phyloP scores from a whole-genome alignment of 2,329 filamentous ascomycete species.

The Diaporthe sp. region DNA sequence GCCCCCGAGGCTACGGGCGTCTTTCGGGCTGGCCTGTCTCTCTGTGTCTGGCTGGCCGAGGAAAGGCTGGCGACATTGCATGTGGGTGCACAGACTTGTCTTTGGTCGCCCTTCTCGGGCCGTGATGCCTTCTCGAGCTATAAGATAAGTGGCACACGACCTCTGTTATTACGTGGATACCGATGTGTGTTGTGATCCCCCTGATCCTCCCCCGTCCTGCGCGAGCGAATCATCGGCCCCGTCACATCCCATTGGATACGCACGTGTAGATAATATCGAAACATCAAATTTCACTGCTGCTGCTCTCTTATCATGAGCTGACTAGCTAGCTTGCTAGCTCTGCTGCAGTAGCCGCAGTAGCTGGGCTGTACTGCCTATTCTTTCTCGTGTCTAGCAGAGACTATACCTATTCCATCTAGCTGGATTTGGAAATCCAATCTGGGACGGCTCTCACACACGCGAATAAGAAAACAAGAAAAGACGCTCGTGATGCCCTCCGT shows the following conservation, averaged over 20 bases:
- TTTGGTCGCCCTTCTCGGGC: conserved; percentile 13
- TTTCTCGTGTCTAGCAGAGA: conserved; percentile 7
- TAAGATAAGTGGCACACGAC: not conserved
- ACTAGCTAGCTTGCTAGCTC: not conserved
- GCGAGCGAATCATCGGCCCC: not conserved
- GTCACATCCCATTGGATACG: conserved; percentile 21
- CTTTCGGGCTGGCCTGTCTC: not conserved
- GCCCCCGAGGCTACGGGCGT: conserved; percentile 8
- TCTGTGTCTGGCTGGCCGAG: not conserved
- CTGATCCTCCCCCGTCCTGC: not conserved
- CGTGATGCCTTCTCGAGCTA: conserved; percentile 7
- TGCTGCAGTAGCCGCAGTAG: conserved; percentile 2
- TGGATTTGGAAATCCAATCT: not conserved
- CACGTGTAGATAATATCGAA: conserved; percentile 15
- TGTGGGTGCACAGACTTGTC: conserved; percentile 24
- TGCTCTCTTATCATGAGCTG: conserved; percentile 23
- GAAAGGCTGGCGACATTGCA: conserved; percentile 8
- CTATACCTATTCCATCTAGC: conserved; percentile 7
- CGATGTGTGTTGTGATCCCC: conserved; percentile 1
- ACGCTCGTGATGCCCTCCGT: conserved; percentile 22
- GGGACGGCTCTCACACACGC: not conserved
- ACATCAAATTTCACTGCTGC: conserved; percentile 24
- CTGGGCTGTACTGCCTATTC: not conserved
- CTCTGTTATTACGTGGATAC: not conserved
- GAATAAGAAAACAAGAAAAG: not conserved